A percentile compares a stretch with the other conserved stretches of the same genome.
Conservation (phyloP, 495 filamentous ascomycete genomes). For the Aspergillus nanangensis region DNA sequence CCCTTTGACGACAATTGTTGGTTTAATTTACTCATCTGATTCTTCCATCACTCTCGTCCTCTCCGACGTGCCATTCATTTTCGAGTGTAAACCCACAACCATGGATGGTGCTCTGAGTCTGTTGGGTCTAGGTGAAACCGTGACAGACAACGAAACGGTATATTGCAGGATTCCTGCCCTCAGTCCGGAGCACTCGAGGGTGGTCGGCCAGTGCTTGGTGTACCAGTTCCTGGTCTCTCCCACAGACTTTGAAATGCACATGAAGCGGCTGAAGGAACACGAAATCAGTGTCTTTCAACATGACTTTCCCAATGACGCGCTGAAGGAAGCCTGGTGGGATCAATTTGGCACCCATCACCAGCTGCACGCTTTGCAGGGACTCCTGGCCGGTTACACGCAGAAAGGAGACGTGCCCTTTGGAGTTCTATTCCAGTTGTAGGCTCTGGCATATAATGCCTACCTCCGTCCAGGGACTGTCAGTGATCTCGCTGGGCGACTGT, state of each 20-base stretch:
- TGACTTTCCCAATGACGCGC: not conserved
- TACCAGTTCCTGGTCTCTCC: slow-evolving; percentile 16
- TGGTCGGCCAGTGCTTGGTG: slow-evolving; percentile 24
- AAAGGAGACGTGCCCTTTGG: slow-evolving; percentile 28
- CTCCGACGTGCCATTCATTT: slow-evolving; percentile 14
- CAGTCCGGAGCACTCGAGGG: slow-evolving; percentile 4
- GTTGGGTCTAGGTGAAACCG: not conserved
- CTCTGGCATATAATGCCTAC: slow-evolving; percentile 29
- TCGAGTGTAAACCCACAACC: not conserved
- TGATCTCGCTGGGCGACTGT: slow-evolving; percentile 6
- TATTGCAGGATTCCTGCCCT: slow-evolving; percentile 12
- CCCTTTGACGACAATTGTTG: slow-evolving; percentile 11
- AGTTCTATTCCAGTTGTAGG: slow-evolving; percentile 34
- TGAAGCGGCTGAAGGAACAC: slow-evolving; percentile 9
- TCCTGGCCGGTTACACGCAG: slow-evolving; percentile 3
- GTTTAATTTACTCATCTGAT: slow-evolving; percentile 7
- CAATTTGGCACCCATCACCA: slow-evolving; percentile 2
- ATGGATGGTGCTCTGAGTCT: not conserved
- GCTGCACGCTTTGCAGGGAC: not conserved
- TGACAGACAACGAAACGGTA: slow-evolving; percentile 1
- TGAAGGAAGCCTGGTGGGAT: not conserved
- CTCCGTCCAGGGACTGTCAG: slow-evolving; percentile 22
- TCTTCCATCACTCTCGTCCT: slow-evolving; percentile 10
- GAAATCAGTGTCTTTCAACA: slow-evolving; percentile 2
- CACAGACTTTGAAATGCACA: not conserved